Evolutionary conservation across 106 monocot species (phyloP).

Genomic region (Phalaenopsis aphrodite): DNA sequence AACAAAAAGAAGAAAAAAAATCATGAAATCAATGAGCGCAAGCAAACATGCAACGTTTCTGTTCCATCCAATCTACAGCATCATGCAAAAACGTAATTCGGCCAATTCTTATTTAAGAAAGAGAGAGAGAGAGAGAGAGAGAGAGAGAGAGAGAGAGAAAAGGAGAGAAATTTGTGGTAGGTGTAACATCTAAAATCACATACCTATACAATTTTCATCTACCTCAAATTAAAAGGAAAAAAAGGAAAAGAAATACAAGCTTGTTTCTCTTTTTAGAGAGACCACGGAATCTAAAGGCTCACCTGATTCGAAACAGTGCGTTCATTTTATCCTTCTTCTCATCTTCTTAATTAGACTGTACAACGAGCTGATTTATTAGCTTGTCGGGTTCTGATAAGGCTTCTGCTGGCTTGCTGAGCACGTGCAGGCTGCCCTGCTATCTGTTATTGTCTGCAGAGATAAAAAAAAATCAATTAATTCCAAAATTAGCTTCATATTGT

Average conservation of each 20-base stretch:
- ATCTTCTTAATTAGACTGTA: background rate
- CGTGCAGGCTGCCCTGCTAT: conserved; percentile 56
- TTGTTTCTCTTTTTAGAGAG: background rate
- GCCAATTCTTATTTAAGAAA: no score
- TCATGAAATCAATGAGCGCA: no score
- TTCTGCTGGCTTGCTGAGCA: conserved; percentile 54
- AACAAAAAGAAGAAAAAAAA: no score
- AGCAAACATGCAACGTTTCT: no score
- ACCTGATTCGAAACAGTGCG: background rate
- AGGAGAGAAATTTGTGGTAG: background rate
- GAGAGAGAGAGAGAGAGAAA: background rate
- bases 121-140: no score
- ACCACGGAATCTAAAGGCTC: no score
- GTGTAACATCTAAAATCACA: background rate
- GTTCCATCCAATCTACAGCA: no score
- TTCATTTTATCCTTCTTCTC: background rate
- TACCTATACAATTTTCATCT: conserved; percentile 4
- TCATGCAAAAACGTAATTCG: no score
- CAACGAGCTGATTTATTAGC: background rate
- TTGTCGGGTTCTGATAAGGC: conserved; percentile 16
- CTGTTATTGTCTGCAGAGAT: conserved; percentile 38
- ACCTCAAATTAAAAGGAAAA: background rate
- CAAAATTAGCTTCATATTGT: background rate
- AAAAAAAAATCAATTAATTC: background rate
- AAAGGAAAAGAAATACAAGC: background rate